Evolutionary conservation across 2,329 filamentous ascomycete species (phyloP).

Genomic region (Catunica adiposa): DNA sequence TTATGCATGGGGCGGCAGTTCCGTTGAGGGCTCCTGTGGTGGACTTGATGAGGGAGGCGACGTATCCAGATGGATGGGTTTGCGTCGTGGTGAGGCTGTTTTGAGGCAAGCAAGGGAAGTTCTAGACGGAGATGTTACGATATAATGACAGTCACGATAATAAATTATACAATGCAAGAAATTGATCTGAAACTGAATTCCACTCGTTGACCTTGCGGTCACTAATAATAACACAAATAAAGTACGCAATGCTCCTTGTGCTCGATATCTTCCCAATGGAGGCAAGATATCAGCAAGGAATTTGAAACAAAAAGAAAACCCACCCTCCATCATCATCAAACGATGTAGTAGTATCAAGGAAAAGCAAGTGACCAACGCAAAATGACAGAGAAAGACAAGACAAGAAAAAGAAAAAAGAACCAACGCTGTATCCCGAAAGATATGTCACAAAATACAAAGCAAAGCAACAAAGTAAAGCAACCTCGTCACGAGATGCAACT

Average conservation of each 20-base stretch:
- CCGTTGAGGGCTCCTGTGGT: conserved; percentile 67
- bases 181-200: not conserved
- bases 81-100: conserved; percentile 49
- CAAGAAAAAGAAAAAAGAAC: not conserved
- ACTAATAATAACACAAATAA: not conserved
- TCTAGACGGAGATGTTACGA: not conserved
- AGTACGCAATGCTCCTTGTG: no score
- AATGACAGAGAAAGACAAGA: not conserved
- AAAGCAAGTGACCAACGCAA: not conserved
- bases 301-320: not conserved
- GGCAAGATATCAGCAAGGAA: not conserved
- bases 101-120: not conserved
- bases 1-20: conserved; percentile 71
- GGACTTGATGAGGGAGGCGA: conserved; percentile 65
- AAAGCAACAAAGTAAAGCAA: not conserved
- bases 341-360: not conserved
- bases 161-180: not conserved
- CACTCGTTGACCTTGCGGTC: not conserved
- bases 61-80: conserved; percentile 86
- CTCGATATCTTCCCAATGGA: not conserved
- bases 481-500: no score
- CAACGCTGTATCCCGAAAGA: not conserved
- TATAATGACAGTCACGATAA: not conserved
- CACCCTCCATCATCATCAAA: not conserved
- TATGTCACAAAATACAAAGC: not conserved